Evolutionary conservation across 2,329 filamentous ascomycete species (phyloP), one percentile per base, ranked within the genome.

Genomic region (Aspergillus sp.): DNA sequence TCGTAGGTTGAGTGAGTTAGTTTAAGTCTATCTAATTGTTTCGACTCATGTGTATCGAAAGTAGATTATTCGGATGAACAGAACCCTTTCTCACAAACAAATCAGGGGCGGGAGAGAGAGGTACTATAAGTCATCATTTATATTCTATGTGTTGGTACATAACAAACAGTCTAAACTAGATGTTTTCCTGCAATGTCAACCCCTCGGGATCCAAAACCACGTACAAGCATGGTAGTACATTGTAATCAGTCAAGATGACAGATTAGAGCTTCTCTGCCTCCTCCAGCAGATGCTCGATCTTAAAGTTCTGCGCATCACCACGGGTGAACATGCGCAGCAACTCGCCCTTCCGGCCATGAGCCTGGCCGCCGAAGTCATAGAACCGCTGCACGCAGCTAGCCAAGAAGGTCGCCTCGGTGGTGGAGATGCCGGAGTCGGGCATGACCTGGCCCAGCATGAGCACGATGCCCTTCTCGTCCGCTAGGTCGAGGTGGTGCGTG

Each of bases 331-430:
- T 88, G 75, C 92, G 87, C 72, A 98, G 75, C 72, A 99, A 73
- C 75, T 84, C 84, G 71, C 83, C 86, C 78, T 90, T 88, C 64
- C 85, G 84, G 58, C 83, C 83, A 67, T 66, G 75, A n/a, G 79
- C 75, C 65, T 80, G 85, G 18, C 89, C 86, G 75, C 79, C 60
- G 77, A 84, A 77, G 57, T 80, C 79, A 72, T 99, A 99, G 76
- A 99, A 99, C 71, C 92, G 87, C 81, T 99, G 95, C 78, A 99
- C 79, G 68, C 92, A 95, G 86, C 97, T 90, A 53, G 96, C 82
- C 68, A 99, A 78, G 89, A 91, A 97, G 76, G 88, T 88, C n/a
- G 90, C 93, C 72, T 96, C 90, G 55, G 92, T 86, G 0, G 91
- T 84, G 63, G 82, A 87, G 5, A 96, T 86, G 4, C 94, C 93